phyloP scores from a whole-genome alignment of 1,139 yeast genomes.

The Debaryomycetaceae sp. region DNA sequence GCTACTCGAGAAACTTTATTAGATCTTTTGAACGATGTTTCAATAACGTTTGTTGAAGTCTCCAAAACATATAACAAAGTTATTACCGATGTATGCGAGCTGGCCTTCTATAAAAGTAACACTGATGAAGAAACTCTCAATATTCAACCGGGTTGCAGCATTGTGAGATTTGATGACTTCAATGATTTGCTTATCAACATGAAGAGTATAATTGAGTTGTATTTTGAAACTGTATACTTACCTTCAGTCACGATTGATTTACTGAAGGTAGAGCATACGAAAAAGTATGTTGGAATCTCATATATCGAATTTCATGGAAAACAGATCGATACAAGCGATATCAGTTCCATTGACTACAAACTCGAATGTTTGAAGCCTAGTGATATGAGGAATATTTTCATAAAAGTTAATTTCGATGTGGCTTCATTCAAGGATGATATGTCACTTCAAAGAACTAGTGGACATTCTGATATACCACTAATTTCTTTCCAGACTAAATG shows the following conservation, averaged over 20 bases:
- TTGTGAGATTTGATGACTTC: neutral
- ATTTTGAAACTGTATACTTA: neutral
- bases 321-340: neutral
- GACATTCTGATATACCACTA: conserved; percentile 7
- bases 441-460: neutral
- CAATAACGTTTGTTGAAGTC: neutral
- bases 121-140: neutral
- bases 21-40: neutral
- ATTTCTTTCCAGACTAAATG: conserved; percentile 11
- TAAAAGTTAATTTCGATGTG: neutral
- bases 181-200: neutral
- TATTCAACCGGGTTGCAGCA: neutral
- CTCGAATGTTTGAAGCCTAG: neutral
- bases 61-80: neutral
- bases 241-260: neutral
- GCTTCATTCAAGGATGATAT: neutral
- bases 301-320: neutral
- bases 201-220: neutral
- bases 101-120: neutral
- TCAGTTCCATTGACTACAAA: neutral
- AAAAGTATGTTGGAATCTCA: neutral
- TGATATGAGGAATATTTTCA: neutral
- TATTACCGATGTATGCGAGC: neutral
- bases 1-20: neutral
- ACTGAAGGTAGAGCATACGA: neutral